Evolutionary conservation across 2,329 filamentous ascomycete species (phyloP), one percentile per base, ranked within the genome.

Genomic region (Colletotrichum sp.): DNA sequence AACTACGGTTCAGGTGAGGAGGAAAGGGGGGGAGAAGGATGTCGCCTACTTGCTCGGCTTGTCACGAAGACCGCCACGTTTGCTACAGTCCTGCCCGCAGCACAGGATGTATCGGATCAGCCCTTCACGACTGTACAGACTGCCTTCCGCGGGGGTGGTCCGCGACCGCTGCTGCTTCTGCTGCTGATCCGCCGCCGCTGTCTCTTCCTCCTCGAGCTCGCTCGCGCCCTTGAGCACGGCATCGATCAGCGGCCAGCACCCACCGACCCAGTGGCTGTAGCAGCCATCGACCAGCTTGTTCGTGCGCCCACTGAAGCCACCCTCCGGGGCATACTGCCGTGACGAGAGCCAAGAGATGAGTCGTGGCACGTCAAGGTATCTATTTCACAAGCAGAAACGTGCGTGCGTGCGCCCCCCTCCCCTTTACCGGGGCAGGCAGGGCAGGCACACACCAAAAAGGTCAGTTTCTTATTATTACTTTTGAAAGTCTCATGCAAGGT

Each of bases 261-360:
- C 94, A 70, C 97, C 97, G 39, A 98, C 94, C 97, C 97, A 99
- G 85, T 98, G 96, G 83, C 95, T 98, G 87, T 99, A 99, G 86
- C 97, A 99, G 61, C 96, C 97, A 84, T 99, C 97, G 36, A 98
- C 97, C 36, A 99, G 90, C 87, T 99, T 99, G 89, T 98, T 98
- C 32, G 96, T 98, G 79, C 97, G 94, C 76, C 97, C 97, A 55
- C 95, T 94, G 82, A 98, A 96, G 43, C 97, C 97, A 78, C 96
- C 96, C 84, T 98, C 97, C 5, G 96, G 97, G 34, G 93, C 92
- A 83, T 96, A 94, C 84, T 99, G 97, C 75, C 96, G 93, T 60
- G 95, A 93, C 9, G 95, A 96, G 52, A 99, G 91, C 96, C 97
- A 99, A 76, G 93, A 92, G 64, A 97, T 89, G 70, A 99, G 89